Conservation (phyloP, 768 basidiomycete species). For the Agrocybe pediades region DNA sequence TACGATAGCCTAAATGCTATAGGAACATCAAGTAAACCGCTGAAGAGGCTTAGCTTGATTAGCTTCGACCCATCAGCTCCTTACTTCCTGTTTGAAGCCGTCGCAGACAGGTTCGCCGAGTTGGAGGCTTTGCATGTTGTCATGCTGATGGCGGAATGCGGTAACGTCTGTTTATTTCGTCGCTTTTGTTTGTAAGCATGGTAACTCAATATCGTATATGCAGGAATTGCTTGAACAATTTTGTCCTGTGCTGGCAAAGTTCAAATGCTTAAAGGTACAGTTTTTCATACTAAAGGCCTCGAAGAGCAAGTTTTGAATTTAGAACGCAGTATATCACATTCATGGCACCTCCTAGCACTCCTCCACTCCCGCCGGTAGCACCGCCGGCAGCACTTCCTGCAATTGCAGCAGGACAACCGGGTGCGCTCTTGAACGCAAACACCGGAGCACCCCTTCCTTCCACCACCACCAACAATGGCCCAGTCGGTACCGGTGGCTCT, state of each 20-base stretch:
- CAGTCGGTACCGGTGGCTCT: neutral
- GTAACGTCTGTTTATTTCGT: conserved; percentile 36
- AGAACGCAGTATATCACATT: conserved; percentile 58
- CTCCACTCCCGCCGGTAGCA: neutral
- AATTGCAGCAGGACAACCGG: neutral
- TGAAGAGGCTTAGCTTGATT: conserved; percentile 58
- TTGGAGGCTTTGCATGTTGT: conserved; percentile 67
- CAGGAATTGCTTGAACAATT: conserved; percentile 46
- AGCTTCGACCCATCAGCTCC: conserved; percentile 54
- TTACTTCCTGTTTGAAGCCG: conserved; percentile 43
- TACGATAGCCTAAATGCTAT: conserved; percentile 14
- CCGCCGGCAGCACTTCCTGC: neutral
- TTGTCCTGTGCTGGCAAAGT: conserved; percentile 39
- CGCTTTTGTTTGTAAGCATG: neutral
- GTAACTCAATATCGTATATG: neutral
- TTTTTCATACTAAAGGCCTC: neutral
- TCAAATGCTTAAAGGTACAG: conserved; percentile 37
- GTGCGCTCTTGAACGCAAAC: neutral
- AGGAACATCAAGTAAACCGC: conserved; percentile 24
- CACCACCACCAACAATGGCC: neutral
- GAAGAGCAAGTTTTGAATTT: conserved; percentile 2
- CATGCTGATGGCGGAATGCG: conserved; percentile 50
- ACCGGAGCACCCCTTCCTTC: no score
- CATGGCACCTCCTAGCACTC: conserved; percentile 40
- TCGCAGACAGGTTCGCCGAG: conserved; percentile 46